Evolutionary conservation across 805 yeast species (phyloP).

Genomic region (Torulaspora indica): DNA sequence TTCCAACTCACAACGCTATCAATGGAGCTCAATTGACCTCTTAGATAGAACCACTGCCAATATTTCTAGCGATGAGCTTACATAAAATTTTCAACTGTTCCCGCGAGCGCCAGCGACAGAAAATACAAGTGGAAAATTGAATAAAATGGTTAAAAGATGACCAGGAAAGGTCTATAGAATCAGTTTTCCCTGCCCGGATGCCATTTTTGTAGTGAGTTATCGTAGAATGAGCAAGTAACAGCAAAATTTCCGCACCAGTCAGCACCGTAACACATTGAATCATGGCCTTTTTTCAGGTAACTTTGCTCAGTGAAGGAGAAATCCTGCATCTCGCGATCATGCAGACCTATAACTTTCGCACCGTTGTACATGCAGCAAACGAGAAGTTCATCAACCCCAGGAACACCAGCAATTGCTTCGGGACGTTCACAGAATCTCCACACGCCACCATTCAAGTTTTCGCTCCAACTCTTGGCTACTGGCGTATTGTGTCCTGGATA

Average conservation of each 20-base stretch:
- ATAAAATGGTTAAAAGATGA: background rate
- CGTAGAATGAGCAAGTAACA: slow-evolving; percentile 90
- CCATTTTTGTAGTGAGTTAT: slow-evolving; percentile 79
- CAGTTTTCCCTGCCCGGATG: slow-evolving; percentile 2
- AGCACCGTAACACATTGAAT: slow-evolving; percentile 94
- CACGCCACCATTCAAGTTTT: slow-evolving; percentile 84
- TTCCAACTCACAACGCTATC: background rate
- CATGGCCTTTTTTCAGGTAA: slow-evolving; percentile 61
- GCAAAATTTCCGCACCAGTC: slow-evolving; percentile 66
- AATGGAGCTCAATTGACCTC: background rate
- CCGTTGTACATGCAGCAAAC: slow-evolving; percentile 97
- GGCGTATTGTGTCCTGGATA: slow-evolving; percentile 52
- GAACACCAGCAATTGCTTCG: slow-evolving; percentile 6
- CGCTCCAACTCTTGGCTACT: slow-evolving; percentile 36
- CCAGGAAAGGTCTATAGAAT: background rate
- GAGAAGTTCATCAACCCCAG: slow-evolving; percentile 46
- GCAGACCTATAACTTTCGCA: slow-evolving; percentile 58
- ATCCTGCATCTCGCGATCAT: slow-evolving; percentile 28
- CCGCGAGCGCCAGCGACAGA: slow-evolving; percentile 3
- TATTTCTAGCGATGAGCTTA: slow-evolving; percentile 14
- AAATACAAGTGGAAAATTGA: background rate
- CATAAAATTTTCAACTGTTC: slow-evolving; percentile 9
- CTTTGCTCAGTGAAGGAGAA: slow-evolving; percentile 28
- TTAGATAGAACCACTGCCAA: background rate
- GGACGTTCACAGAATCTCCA: slow-evolving; percentile 81